Conservation (phyloP, 1,284 basidiomycete genomes). For the Heterobasidion annosum region DNA sequence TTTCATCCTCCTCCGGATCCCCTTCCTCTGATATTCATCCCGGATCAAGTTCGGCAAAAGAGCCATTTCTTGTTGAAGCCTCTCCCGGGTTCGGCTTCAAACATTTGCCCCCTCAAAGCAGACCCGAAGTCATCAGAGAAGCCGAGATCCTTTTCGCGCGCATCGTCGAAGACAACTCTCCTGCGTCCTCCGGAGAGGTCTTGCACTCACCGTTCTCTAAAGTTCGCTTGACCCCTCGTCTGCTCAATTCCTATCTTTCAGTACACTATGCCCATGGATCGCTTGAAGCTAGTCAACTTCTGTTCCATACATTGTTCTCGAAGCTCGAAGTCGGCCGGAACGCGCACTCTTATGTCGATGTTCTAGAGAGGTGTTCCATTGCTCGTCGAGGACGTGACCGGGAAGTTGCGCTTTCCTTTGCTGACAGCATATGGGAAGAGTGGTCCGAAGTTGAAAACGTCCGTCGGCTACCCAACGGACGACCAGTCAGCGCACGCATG, state of each 20-base stretch:
- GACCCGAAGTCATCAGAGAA: constrained; percentile 69
- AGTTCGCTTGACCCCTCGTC: constrained; percentile 51
- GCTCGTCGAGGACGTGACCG: constrained; percentile 37
- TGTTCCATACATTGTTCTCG: constrained; percentile 41
- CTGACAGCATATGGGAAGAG: constrained; percentile 46
- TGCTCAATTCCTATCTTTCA: constrained; percentile 80
- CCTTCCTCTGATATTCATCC: background rate
- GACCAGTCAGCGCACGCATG: constrained; percentile 31
- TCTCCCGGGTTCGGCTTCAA: constrained; percentile 26
- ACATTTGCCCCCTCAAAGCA: constrained; percentile 66
- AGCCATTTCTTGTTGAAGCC: constrained; percentile 7
- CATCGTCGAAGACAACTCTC: constrained; percentile 42
- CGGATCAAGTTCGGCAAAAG: background rate
- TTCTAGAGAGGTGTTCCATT: constrained; percentile 57
- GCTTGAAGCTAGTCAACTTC: constrained; percentile 35
- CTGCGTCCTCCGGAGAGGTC: constrained; percentile 8
- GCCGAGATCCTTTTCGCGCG: constrained; percentile 61
- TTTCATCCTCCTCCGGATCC: background rate
- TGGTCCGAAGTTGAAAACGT: constrained; percentile 41
- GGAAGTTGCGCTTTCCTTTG: constrained; percentile 35
- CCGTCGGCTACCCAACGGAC: constrained; percentile 16
- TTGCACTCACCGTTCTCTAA: constrained; percentile 33
- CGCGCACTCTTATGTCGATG: constrained; percentile 51
- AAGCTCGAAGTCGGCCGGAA: constrained; percentile 35
- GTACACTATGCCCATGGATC: constrained; percentile 63